Evolutionary conservation across 1,284 basidiomycete genomes (phyloP), one percentile per base, ranked within the genome.

Genomic region (Cryptococcus sp.): DNA sequence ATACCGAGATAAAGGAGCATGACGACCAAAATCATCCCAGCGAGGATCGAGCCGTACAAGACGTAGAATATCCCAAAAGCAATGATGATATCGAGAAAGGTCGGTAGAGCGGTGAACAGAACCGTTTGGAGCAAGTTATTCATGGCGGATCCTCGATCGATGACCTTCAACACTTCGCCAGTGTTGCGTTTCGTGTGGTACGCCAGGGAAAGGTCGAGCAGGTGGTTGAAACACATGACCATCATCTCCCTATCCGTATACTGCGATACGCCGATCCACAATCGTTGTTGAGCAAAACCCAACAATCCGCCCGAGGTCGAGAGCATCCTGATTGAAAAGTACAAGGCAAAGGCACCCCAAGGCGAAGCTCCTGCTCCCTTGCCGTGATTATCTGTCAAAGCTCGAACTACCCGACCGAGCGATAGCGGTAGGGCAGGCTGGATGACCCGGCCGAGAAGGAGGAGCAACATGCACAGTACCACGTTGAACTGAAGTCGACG

Each of bases 81-180:
- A 76, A 98, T 83, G 14, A 85, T 80, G 58, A 98, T 97, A 69
- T 98, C 94, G 43, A 97, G 74, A 0, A 93, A 87, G 0, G 94
- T 97, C 0, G 94, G 94, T 0, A 87, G 84, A 42, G 97, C 89
- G 26, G 91, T 85, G 72, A 97, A 98, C 3, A 98, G 78, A 46
- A 97, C 82, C 2, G 90, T 87, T 58, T 89, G 86, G 24, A 98
- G 76, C 23, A 98, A 80, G 72, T 97, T 97, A 0, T 91, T 91
- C 60, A 98, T 95, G 19, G 95, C 94, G 69, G 94, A 97, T 23
- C 94, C 95, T n/a, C 93, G 80, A 71, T 98, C 94, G 63, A 98
- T 97, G 18, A 94, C 94, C 34, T 92, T 77, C 3, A 92, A 94
- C 22, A 98, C 77, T 11, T 94, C 95, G 31, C 94, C 95, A 0